Conservation (phyloP, 257 asterid genomes). For the Capsicum pubescens region DNA sequence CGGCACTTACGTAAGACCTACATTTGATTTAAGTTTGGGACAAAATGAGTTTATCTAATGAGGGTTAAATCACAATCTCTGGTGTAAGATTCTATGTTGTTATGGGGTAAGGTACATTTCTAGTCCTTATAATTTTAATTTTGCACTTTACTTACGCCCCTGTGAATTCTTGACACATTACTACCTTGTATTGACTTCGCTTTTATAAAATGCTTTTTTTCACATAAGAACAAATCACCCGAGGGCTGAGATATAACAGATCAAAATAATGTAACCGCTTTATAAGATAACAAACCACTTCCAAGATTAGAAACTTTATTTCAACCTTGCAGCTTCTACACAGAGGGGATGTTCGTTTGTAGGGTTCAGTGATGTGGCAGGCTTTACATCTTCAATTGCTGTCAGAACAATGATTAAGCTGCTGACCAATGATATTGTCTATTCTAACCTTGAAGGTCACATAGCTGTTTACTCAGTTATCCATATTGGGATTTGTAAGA, state of each 20-base stretch:
- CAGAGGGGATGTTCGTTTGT: not conserved
- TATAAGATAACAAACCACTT: constrained; percentile 1
- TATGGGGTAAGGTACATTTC: not conserved
- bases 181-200: not conserved
- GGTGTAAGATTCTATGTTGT: constrained; percentile 7
- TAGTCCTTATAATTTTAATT: not conserved
- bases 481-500: not conserved
- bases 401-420: constrained; percentile 24
- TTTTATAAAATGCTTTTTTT: not conserved
- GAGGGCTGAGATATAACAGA: not conserved
- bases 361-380: not conserved
- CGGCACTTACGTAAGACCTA: not conserved
- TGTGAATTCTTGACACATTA: not conserved
- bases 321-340: not conserved
- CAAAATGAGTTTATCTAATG: not conserved
- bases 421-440: not conserved
- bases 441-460: constrained; percentile 17
- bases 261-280: not conserved
- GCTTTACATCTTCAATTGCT: not conserved
- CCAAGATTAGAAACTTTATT: not conserved
- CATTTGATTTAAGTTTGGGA: not conserved
- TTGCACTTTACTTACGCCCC: not conserved
- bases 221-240: not conserved
- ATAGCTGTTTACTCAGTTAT: constrained; percentile 14
- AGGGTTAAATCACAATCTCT: constrained; percentile 10